These are phyloP conservation scores for Ramaria sp. DNA, from an alignment of 768 basidiomycete species.

Conservation along the genomic window DNA sequence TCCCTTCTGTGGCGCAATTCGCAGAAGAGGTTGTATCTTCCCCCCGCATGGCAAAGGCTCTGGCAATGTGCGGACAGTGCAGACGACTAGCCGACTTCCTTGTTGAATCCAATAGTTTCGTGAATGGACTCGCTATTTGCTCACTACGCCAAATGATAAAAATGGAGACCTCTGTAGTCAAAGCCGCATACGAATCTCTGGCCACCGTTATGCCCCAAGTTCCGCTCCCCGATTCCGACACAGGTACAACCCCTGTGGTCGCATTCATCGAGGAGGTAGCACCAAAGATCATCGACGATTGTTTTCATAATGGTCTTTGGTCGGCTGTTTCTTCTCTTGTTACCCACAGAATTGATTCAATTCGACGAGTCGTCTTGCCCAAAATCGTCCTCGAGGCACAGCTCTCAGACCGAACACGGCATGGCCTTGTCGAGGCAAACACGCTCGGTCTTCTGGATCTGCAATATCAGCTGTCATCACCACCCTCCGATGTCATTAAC, in stretches of 20 bases:
- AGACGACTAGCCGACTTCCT: constrained; percentile 11
- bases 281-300: constrained; percentile 14
- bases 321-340: constrained; percentile 11
- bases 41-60: constrained; percentile 13
- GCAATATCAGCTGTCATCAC: constrained; percentile 11
- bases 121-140: constrained; percentile 13
- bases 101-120: constrained; percentile 9
- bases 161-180: constrained; percentile 12
- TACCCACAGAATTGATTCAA: constrained; percentile 10
- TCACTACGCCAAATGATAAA: constrained; percentile 13
- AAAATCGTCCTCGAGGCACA: constrained; percentile 13
- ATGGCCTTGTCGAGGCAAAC: constrained; percentile 14
- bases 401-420: constrained; percentile 12
- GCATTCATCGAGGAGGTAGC: constrained; percentile 12
- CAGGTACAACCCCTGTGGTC: constrained; percentile 8
- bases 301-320: constrained; percentile 15
- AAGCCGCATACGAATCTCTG: constrained; percentile 13
- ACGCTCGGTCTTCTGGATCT: constrained; percentile 12
- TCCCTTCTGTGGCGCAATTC: constrained; percentile 10
- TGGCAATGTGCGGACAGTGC: constrained; percentile 13
- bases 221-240: constrained; percentile 6
- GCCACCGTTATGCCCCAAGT: constrained; percentile 10
- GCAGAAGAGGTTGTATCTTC: constrained; percentile 10
- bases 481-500: constrained; percentile 12
- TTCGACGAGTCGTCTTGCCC: constrained; percentile 10